phyloP scores from a whole-genome alignment of 2,329 filamentous ascomycete species.

The Coleophoma crateriformis region DNA sequence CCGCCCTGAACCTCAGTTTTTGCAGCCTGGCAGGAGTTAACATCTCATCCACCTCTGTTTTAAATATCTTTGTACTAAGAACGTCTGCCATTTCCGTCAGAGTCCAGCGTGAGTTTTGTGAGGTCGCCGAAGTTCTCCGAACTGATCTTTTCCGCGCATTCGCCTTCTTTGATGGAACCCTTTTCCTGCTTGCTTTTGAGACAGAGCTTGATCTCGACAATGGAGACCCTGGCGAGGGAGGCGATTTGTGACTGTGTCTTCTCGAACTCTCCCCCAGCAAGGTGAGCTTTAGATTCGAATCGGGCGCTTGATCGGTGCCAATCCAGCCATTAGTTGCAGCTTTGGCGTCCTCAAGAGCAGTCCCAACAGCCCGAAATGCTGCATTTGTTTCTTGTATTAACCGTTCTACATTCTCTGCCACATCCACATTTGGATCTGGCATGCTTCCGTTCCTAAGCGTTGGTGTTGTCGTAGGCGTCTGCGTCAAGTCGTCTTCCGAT shows the following conservation, averaged over 20 bases:
- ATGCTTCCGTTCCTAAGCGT: slow-evolving; percentile 19
- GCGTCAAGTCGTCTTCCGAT: slow-evolving; percentile 12
- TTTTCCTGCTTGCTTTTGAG: slow-evolving; percentile 33
- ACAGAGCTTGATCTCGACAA: slow-evolving; percentile 24
- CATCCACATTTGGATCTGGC: slow-evolving; percentile 11
- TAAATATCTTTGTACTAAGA: slow-evolving; percentile 48
- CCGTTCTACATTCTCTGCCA: slow-evolving; percentile 28
- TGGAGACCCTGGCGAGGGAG: slow-evolving; percentile 8
- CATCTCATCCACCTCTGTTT: slow-evolving; percentile 54
- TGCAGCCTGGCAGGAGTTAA: slow-evolving; percentile 47
- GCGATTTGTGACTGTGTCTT: slow-evolving; percentile 4
- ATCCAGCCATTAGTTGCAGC: slow-evolving; percentile 21
- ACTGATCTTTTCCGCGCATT: slow-evolving; percentile 13
- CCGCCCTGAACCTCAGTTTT: slow-evolving; percentile 21
- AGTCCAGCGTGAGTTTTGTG: slow-evolving; percentile 40
- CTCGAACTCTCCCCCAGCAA: slow-evolving; percentile 8
- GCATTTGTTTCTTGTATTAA: slow-evolving; percentile 45
- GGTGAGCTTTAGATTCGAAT: slow-evolving; percentile 3
- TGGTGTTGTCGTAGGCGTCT: slow-evolving; percentile 22
- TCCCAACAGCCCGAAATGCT: slow-evolving; percentile 41
- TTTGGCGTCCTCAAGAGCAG: slow-evolving; percentile 33
- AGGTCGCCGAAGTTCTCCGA: slow-evolving; percentile 13
- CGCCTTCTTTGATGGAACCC: slow-evolving; percentile 31
- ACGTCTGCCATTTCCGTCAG: slow-evolving; percentile 50
- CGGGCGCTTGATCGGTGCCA: background rate